Base-by-base conservation (phyloP, 495 filamentous ascomycete genomes). In the Glutinoglossum americanum region DNA sequence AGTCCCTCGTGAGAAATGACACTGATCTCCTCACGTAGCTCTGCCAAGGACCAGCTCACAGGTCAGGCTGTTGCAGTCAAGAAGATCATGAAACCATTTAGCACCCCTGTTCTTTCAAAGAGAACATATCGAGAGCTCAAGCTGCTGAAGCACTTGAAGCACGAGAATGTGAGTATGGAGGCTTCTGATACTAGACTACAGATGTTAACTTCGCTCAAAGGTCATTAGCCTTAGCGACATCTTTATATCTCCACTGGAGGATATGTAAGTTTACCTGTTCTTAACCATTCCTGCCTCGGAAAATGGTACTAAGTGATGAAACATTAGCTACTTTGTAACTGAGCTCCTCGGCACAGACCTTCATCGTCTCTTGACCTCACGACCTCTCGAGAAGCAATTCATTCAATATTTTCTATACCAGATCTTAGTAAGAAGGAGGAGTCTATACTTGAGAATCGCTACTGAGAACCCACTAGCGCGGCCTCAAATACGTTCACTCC, bases 31-130 rank as follows among this genome's bases (percentile, higher is more conserved):
- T 1, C 48, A 35, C 53, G 62, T 67, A 98, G 92, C 71, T 95
- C 92, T 49, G 92, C 92, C 59, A 90, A 84, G 72, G 92, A 98
- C 68, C 87, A 96, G 76, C 87, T 98, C 68, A 97, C 93, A 55
- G 82, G 75, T 64, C 87, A 94, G 67, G 86, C 86, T 66, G 92
- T 98, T 59, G 92, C 92, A 32, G 88, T 98, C 64, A 98, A 98
- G 80, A 98, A 98, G 76, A 98, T 98, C 66, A 97, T 98, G 93
- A 98, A 98, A 76, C 92, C 92, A 7, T 98, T 98, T 73, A 94
- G 88, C 75, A 98, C 92, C 11, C 92, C 92, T 6, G 92, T 98
- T 48, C 73, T 98, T 44, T 92, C 92, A 23, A 98, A 98, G 76
- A 76, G 92, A 66, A 98, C 92, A 27, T 98, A 98, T 67, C 84